Evolutionary conservation across 148 eudicot species (phyloP), one percentile per base, ranked within the genome.

Genomic region (Polygonum maritimum): DNA sequence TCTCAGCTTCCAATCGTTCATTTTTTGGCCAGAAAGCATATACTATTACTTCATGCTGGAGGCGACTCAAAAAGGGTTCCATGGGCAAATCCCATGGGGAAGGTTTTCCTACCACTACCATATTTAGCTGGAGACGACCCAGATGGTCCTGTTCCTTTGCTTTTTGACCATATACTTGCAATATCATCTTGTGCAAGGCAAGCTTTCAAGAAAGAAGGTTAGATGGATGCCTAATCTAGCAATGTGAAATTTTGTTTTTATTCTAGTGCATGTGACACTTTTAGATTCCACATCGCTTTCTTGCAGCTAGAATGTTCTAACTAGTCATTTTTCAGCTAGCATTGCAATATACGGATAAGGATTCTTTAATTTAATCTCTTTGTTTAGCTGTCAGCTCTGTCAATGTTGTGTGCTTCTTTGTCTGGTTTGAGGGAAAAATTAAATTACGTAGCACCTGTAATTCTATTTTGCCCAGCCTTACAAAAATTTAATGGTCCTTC

Each of bases 51-150:
- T 80, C 99, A 92, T 83, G 99, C 99, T 69, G 99, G 99, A 76
- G 99, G 99, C 77, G 99, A 96, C 87, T 96, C 99, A 14, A 96
- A 96, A 84, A 87, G 99, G 81, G 98, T 96, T 70, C 99, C 99
- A 44, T 96, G 99, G 99, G 99, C 99, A 74, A 96, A 96, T 80
- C 98, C 99, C 3, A 96, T 92, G 99, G 99, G 99, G 18, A 96
- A 96, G 84, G 97, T 92, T 76, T 96, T 96, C 85, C 85, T 96
- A 74, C 99, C 99, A 67, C 95, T 96, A 78, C 99, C 99, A 49
- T 96, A 86, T 89, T 81, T 96, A 87, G 99, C 94, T 69, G 88
- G 88, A 39, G 99, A 92, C 82, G 99, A 96, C 74, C 94, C 92
- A 4, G 99, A 96, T 84, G 97, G 94, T 62, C 93, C 99, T 75